Evolutionary conservation across 1,284 basidiomycete genomes (phyloP).

Genomic region (Irpex sp.): DNA sequence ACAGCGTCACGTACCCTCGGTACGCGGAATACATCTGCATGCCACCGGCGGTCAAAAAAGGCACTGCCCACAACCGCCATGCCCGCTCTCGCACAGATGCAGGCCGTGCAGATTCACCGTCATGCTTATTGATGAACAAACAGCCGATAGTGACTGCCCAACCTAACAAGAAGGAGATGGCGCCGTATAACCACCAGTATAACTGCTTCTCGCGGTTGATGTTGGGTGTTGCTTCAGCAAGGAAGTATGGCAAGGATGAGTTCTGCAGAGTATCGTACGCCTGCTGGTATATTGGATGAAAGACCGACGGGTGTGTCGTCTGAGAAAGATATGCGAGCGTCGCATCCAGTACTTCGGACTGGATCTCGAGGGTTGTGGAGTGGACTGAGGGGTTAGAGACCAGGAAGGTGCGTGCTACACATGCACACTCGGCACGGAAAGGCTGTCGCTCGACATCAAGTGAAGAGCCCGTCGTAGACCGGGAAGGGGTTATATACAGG

Average conservation of each 20-base stretch:
- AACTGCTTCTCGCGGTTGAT: conserved; percentile 37
- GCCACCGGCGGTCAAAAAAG: conserved; percentile 28
- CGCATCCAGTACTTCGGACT: conserved; percentile 29
- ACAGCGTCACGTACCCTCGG: conserved; percentile 25
- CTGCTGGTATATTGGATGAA: conserved; percentile 33
- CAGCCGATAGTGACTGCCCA: conserved; percentile 23
- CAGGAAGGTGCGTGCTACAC: conserved; percentile 36
- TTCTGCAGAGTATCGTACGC: conserved; percentile 28
- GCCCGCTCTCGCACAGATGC: conserved; percentile 15
- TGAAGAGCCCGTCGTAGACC: neutral
- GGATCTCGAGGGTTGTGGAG: conserved; percentile 28
- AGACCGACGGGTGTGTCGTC: conserved; percentile 37
- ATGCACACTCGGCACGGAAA: conserved; percentile 30
- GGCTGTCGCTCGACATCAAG: conserved; percentile 19
- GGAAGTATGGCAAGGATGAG: conserved; percentile 30
- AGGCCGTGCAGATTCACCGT: conserved; percentile 5
- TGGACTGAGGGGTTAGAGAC: conserved; percentile 18
- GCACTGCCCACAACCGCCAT: conserved; percentile 30
- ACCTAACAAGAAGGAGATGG: conserved; percentile 21
- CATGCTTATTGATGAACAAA: conserved; percentile 7
- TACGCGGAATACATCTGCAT: conserved; percentile 34
- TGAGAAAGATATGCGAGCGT: conserved; percentile 27
- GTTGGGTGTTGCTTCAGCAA: conserved; percentile 27
- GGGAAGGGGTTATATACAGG: neutral
- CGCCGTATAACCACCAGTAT: conserved; percentile 28